A percentile compares a stretch with the other conserved stretches of the same genome.
These are phyloP conservation scores for Arthrobotrys megalospora DNA, from an alignment of 2,329 filamentous ascomycete species.

Conservation along the genomic window DNA sequence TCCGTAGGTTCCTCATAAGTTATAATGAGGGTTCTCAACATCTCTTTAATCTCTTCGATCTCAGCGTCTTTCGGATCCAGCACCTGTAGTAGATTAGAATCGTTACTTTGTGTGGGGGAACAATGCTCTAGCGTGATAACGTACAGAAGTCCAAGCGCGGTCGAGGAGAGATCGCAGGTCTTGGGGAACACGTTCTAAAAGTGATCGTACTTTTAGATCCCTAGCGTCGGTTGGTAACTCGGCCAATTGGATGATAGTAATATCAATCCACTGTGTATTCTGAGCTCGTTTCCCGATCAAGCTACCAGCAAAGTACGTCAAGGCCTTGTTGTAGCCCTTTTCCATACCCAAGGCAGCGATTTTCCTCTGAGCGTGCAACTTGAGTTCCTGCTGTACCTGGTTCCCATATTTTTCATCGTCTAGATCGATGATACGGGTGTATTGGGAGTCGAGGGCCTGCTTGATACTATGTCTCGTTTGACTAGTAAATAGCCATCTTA, in stretches of 20 bases:
- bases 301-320: slow-evolving; percentile 69
- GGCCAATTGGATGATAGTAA: slow-evolving; percentile 68
- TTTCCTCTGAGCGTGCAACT: slow-evolving; percentile 67
- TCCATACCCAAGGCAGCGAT: slow-evolving; percentile 66
- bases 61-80: slow-evolving; percentile 66
- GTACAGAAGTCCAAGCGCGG: slow-evolving; percentile 66
- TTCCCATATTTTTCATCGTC: slow-evolving; percentile 67
- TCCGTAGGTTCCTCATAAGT: slow-evolving; percentile 69
- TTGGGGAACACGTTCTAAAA: slow-evolving; percentile 68
- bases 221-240: slow-evolving; percentile 67
- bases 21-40: slow-evolving; percentile 68
- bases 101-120: background rate
- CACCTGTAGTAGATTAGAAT: slow-evolving; percentile 61
- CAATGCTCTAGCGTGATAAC: background rate
- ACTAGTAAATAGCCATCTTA: slow-evolving; percentile 69
- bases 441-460: slow-evolving; percentile 65
- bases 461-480: slow-evolving; percentile 66
- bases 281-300: slow-evolving; percentile 69
- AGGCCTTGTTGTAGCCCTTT: slow-evolving; percentile 69
- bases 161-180: slow-evolving; percentile 67
- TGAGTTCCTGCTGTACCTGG: slow-evolving; percentile 67
- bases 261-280: slow-evolving; percentile 70
- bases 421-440: slow-evolving; percentile 67
- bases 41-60: slow-evolving; percentile 68
- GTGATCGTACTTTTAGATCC: slow-evolving; percentile 67